Conservation (phyloP, 1,284 basidiomycete genomes). For the Marasmius oreades region DNA sequence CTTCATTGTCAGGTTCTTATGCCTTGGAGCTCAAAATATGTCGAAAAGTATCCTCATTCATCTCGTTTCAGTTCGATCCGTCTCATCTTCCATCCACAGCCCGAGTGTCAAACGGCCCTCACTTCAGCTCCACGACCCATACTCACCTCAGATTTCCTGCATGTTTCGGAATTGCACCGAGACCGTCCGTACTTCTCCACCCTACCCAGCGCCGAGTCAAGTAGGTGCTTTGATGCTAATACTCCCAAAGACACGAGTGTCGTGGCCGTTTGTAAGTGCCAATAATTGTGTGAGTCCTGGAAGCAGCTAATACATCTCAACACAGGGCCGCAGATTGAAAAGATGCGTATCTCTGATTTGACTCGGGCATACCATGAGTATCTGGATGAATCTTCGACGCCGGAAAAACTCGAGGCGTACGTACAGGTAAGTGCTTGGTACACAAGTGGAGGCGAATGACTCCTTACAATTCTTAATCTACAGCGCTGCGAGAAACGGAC, state of each 20-base stretch:
- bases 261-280: background rate
- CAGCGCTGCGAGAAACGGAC: constrained; percentile 6
- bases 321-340: constrained; percentile 8
- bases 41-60: background rate
- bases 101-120: background rate
- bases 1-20: constrained; percentile 39
- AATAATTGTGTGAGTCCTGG: background rate
- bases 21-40: constrained; percentile 31
- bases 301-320: background rate
- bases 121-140: background rate
- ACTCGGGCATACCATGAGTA: constrained; percentile 12
- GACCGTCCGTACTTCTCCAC: background rate
- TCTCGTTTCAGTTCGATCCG: background rate
- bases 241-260: background rate
- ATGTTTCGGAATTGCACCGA: background rate
- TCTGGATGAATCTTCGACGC: constrained; percentile 12
- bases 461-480: constrained; percentile 3
- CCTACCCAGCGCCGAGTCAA: background rate
- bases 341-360: constrained; percentile 9
- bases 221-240: constrained; percentile 12
- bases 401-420: constrained; percentile 8
- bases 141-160: background rate
- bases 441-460: background rate
- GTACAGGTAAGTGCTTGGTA: constrained; percentile 6
- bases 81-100: background rate